Conservation (phyloP, 805 yeast genomes). For the Saccharomyces kudriavzevii region DNA sequence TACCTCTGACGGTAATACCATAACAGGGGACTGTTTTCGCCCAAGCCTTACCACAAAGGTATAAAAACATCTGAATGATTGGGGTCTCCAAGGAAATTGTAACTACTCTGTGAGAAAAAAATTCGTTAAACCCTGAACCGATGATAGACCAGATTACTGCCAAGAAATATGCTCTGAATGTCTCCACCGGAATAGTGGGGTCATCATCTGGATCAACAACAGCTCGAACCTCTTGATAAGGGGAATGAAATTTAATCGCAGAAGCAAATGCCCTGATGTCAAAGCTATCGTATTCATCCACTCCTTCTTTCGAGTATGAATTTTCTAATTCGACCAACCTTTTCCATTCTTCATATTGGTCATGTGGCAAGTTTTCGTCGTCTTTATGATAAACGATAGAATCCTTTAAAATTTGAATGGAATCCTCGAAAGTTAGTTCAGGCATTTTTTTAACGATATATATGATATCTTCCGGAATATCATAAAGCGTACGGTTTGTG, state of each 20-base stretch:
- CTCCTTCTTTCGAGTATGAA: constrained; percentile 11
- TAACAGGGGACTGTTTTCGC: constrained; percentile 39
- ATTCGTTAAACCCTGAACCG: constrained; percentile 49
- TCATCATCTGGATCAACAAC: constrained; percentile 48
- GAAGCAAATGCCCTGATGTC: constrained; percentile 30
- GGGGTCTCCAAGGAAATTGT: constrained; percentile 37
- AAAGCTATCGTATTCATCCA: constrained; percentile 17
- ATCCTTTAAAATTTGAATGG: constrained; percentile 33
- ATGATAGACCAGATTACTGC: constrained; percentile 41
- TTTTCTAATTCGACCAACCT: constrained; percentile 19
- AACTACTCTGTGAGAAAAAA: constrained; percentile 50
- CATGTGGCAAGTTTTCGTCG: constrained; percentile 41
- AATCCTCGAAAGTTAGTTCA: constrained; percentile 32
- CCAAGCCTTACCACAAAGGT: constrained; percentile 38
- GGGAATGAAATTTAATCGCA: constrained; percentile 39
- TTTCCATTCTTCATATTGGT: constrained; percentile 32
- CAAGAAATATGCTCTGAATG: constrained; percentile 35
- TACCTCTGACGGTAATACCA: constrained; percentile 35
- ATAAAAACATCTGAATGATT: constrained; percentile 40
- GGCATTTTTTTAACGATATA: constrained; percentile 38
- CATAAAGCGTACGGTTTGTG: constrained; percentile 12
- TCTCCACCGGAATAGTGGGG: constrained; percentile 40
- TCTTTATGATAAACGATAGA: constrained; percentile 36
- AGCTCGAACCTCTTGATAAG: constrained; percentile 62
- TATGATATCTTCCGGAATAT: constrained; percentile 18